Percentiles rank a stretch among this genome's conserved stretches.
Evolutionary conservation across 2,329 filamentous ascomycete genomes (phyloP).

Genomic region (Exophiala bonariae): DNA sequence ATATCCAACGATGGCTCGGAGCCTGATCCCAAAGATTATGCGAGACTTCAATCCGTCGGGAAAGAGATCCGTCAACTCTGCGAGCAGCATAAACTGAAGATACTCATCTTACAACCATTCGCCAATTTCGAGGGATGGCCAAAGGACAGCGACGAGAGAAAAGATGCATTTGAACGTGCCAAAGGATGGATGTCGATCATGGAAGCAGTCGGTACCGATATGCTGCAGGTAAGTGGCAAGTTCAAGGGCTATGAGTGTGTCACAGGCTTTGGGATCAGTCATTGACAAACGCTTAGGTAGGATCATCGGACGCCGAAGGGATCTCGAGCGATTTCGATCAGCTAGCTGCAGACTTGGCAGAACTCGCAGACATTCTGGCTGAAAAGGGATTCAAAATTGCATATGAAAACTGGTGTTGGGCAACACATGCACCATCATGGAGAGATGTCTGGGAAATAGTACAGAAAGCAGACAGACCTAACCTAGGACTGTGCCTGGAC

Average conservation of each 20-base stretch:
- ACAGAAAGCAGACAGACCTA: slow-evolving; percentile 59
- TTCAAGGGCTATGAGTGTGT: too few species aligned
- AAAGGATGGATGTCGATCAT: slow-evolving; percentile 71
- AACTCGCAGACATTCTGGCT: slow-evolving; percentile 64
- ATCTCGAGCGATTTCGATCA: slow-evolving; percentile 53
- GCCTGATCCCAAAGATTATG: slow-evolving; percentile 60
- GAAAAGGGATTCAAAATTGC: slow-evolving; percentile 61
- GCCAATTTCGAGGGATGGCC: slow-evolving; percentile 76
- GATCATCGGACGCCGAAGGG: slow-evolving; percentile 63
- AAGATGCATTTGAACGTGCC: slow-evolving; percentile 64
- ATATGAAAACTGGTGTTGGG: slow-evolving; percentile 85
- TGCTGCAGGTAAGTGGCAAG: slow-evolving; percentile 61
- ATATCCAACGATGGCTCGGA: slow-evolving; percentile 46
- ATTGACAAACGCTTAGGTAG: slow-evolving; percentile 42
- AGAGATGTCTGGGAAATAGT: slow-evolving; percentile 70
- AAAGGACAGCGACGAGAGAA: slow-evolving; percentile 54
- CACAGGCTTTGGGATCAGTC: neutral
- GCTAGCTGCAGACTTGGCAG: slow-evolving; percentile 62
- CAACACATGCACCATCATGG: slow-evolving; percentile 68
- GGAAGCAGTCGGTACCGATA: slow-evolving; percentile 66
- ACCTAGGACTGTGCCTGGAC: slow-evolving; percentile 74
- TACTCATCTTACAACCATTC: slow-evolving; percentile 76
- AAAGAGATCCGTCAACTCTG: slow-evolving; percentile 56
- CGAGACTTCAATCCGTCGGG: slow-evolving; percentile 56
- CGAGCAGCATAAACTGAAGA: slow-evolving; percentile 54